Conservation (phyloP, 73 alveolate genomes). For the Paramecium tetraurelia region DNA sequence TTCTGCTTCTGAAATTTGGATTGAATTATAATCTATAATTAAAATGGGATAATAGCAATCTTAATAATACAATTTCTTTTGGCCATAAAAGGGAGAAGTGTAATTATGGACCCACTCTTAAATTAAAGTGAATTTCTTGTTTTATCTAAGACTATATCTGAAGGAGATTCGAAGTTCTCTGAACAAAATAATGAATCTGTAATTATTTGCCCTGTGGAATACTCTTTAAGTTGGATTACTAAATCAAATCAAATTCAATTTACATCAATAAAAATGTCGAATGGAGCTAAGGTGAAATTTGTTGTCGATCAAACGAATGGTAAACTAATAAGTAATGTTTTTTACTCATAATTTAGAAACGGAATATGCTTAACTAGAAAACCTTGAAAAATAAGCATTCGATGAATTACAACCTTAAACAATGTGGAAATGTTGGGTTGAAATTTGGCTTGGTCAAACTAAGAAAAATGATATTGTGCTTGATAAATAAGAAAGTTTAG, state of each 20-base stretch:
- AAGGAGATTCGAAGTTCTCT: not conserved
- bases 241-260: not conserved
- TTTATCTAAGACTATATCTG: not conserved
- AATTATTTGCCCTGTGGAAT: not conserved
- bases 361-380: not conserved
- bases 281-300: not conserved
- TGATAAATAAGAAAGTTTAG: not conserved
- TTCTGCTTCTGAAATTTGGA: not conserved
- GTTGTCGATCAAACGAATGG: not conserved
- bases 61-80: not conserved
- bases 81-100: not conserved
- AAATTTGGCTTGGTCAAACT: not conserved
- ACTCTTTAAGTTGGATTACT: not conserved
- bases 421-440: constrained; percentile 33
- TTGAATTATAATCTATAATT: not conserved
- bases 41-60: not conserved
- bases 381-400: not conserved
- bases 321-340: not conserved
- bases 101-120: not conserved
- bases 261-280: not conserved
- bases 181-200: not conserved
- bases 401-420: not conserved
- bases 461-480: not conserved
- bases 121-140: not conserved
- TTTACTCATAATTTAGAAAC: not conserved